Base-by-base conservation (phyloP, 305 asterid genomes). In the Fraxinus dipetala region DNA sequence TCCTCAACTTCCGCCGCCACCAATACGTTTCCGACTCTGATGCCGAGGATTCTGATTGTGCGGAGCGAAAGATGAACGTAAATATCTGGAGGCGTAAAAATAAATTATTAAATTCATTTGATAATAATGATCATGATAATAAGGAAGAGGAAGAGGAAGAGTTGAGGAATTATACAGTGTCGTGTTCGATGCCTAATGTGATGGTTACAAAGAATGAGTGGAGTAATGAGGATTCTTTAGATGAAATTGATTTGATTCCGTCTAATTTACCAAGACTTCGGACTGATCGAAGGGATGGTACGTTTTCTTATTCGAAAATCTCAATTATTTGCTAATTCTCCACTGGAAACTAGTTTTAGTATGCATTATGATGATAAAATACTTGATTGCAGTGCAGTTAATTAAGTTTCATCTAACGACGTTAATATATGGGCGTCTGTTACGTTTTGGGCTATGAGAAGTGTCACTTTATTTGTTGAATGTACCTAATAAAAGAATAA, bases 1-100 rank as follows among this genome's bases (percentile, higher is more conserved):
- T 95, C 83, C 79, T 95, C 87, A 89, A 92, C 81, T 89, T 91
- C 83, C 95, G 93, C 85, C 90, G 82, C 87, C 80, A 87, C 85
- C 86, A 84, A 85, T 85, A 51, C 56, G 82, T 72, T 79, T 76
- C 65, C 3, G 83, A 22, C 5, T 80, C 87, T 22, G 89, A 85
- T 20, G 91, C 86, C 3, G 88, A 84, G 2, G 88, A 85, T 34
- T 67, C 73, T 1, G 89, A 85, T 6, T 35, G 28, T 63, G 84
- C 35, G 1, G 90, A 83, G 32, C 82, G 83, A 28, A 84, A 75
- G 32, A 86, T 73, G 80, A 81, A 81, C 78, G 84, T 80, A 69
- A 79, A 76, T 86, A 32, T 79, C 20, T 86, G 86, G 89, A 86
- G 84, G 56, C 78, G 85, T 32, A 65, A 81, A 18, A 84, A 77